Conservation (phyloP, 2,329 filamentous ascomycete genomes). For the Neopestalotiopsis rosae region DNA sequence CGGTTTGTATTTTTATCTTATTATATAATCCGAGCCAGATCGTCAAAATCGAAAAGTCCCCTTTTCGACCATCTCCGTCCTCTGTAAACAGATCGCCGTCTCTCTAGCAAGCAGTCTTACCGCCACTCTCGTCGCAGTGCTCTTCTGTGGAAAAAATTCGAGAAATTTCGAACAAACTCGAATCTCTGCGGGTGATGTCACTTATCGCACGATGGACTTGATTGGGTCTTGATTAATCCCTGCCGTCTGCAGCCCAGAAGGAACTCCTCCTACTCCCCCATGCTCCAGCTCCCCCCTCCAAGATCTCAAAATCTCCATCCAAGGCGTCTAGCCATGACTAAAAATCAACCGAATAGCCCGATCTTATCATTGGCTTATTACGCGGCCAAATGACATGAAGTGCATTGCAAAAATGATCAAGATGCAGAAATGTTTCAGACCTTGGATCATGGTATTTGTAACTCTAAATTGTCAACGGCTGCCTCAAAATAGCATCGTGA, state of each 20-base stretch:
- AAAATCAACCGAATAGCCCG: not conserved
- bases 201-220: not conserved
- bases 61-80: not conserved
- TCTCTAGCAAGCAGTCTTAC: too few species aligned
- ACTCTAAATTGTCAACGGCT: not conserved
- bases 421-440: not conserved
- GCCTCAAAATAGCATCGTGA: not conserved
- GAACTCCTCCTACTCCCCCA: not conserved
- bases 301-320: not conserved
- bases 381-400: constrained; percentile 11
- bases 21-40: not conserved
- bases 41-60: not conserved
- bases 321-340: constrained; percentile 10
- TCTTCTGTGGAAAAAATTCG: not conserved
- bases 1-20: not conserved
- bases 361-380: constrained; percentile 14
- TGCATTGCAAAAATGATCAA: not conserved
- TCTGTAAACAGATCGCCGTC: not conserved
- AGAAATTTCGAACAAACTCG: not conserved
- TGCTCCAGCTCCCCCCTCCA: not conserved
- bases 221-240: not conserved
- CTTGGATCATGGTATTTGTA: not conserved
- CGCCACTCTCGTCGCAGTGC: not conserved
- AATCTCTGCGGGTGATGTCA: constrained; percentile 10
- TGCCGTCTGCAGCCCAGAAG: constrained; percentile 3